Evolutionary conservation across 306 rosid genomes (phyloP).

Genomic region (Styphnolobium japonicum): DNA sequence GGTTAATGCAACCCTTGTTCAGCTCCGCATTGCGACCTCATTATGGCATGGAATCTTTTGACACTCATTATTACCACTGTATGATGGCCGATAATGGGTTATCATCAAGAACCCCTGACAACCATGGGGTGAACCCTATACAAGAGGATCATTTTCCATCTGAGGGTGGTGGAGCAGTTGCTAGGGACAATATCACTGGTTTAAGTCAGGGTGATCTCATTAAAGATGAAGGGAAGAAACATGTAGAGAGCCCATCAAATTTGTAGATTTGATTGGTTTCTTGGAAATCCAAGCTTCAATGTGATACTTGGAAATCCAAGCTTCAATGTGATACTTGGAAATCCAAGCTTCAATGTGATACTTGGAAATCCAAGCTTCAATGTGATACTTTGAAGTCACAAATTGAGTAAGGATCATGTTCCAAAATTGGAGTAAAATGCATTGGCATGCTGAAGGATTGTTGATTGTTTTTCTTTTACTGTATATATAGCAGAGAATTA

Average conservation of each 20-base stretch:
- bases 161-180: slow-evolving; percentile 44
- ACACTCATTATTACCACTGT: slow-evolving; percentile 44
- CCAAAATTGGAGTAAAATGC: slow-evolving; percentile 18
- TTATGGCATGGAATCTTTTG: slow-evolving; percentile 39
- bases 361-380: slow-evolving; percentile 4
- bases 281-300: slow-evolving; percentile 1
- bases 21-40: slow-evolving; percentile 60
- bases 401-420: slow-evolving; percentile 16
- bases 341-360: background rate
- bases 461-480: slow-evolving; percentile 25
- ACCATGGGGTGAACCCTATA: slow-evolving; percentile 39
- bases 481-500: slow-evolving; percentile 42
- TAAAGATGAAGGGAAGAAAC: slow-evolving; percentile 61
- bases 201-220: slow-evolving; percentile 38
- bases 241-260: slow-evolving; percentile 81
- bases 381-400: slow-evolving; percentile 1
- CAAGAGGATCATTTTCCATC: slow-evolving; percentile 49
- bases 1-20: slow-evolving; percentile 64
- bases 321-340: background rate
- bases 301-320: background rate
- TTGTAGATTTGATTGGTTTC: slow-evolving; percentile 35
- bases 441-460: slow-evolving; percentile 26
- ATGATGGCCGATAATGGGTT: slow-evolving; percentile 35
- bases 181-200: slow-evolving; percentile 39
- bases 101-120: slow-evolving; percentile 36